Percentiles rank a stretch among this genome's conserved stretches.
Evolutionary conservation across 1,139 yeast genomes (phyloP).

Genomic region (Yamadazyma dendronema): DNA sequence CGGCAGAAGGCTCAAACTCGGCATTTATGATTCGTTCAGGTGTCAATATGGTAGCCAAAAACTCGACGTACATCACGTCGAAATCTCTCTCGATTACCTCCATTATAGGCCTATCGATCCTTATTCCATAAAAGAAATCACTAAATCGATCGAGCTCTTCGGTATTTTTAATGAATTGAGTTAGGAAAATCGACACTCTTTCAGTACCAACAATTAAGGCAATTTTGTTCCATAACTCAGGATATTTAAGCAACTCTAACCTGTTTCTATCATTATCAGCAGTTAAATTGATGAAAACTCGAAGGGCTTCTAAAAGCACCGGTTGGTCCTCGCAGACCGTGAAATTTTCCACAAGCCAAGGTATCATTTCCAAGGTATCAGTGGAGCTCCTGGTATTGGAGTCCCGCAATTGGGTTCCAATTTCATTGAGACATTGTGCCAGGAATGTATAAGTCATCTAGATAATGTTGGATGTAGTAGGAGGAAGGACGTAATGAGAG

Average conservation of each 20-base stretch:
- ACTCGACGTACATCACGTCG: conserved; percentile 8
- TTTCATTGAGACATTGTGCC: conserved; percentile 5
- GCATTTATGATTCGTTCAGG: conserved; percentile 12
- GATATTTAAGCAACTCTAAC: conserved; percentile 15
- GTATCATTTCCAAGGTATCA: conserved; percentile 10
- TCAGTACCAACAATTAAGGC: conserved; percentile 3
- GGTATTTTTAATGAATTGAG: conserved; percentile 36
- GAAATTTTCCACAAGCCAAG: conserved; percentile 11
- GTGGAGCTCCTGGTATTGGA: conserved; percentile 18
- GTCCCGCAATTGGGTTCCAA: conserved; percentile 31
- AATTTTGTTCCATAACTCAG: conserved; percentile 22
- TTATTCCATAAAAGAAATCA: conserved; percentile 14
- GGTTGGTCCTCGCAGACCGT: conserved; percentile 5
- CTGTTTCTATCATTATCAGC: conserved; percentile 41
- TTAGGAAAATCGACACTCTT: conserved; percentile 25
- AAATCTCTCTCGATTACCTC: not conserved
- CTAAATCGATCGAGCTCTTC: conserved; percentile 18
- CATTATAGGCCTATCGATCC: conserved; percentile 8
- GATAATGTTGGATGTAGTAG: no score
- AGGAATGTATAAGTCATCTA: no score
- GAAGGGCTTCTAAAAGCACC: conserved; percentile 18
- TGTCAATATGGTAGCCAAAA: conserved; percentile 10
- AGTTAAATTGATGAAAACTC: conserved; percentile 34
- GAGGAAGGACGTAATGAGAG: no score
- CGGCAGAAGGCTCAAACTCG: conserved; percentile 7